Evolutionary conservation across 192 early-diverging fungal species (phyloP).

Genomic region (Podila horticola): DNA sequence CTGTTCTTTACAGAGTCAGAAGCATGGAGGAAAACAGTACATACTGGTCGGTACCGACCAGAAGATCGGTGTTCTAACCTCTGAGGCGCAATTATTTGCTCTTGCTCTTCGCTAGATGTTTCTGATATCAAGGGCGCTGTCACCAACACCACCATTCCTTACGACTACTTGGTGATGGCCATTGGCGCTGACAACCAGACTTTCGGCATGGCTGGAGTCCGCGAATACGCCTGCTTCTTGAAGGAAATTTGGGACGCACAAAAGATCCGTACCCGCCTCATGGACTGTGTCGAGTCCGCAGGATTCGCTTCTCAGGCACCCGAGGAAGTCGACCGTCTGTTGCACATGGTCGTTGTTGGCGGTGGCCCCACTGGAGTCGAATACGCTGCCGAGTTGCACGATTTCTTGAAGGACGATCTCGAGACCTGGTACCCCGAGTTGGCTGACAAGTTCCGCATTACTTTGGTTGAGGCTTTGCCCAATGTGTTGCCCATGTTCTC

Average conservation of each 20-base stretch:
- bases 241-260: slow-evolving; percentile 84
- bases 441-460: slow-evolving; percentile 81
- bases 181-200: slow-evolving; percentile 83
- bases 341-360: slow-evolving; percentile 86
- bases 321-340: slow-evolving; percentile 74
- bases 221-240: slow-evolving; percentile 79
- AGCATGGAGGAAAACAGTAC: neutral
- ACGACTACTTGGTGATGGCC: slow-evolving; percentile 85
- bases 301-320: slow-evolving; percentile 79
- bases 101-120: slow-evolving; percentile 60
- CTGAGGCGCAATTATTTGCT: neutral
- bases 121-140: slow-evolving; percentile 75
- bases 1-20: neutral
- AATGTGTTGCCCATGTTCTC: slow-evolving; percentile 84
- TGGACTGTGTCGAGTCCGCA: slow-evolving; percentile 79
- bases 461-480: slow-evolving; percentile 80
- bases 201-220: slow-evolving; percentile 82
- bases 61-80: neutral
- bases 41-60: neutral
- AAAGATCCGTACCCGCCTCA: slow-evolving; percentile 78
- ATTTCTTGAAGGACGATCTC: slow-evolving; percentile 82
- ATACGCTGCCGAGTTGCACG: slow-evolving; percentile 87
- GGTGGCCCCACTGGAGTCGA: slow-evolving; percentile 74
- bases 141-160: slow-evolving; percentile 66
- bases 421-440: slow-evolving; percentile 81